Conservation (phyloP, 2,329 filamentous ascomycete species). For the Fusarium circinatum region DNA sequence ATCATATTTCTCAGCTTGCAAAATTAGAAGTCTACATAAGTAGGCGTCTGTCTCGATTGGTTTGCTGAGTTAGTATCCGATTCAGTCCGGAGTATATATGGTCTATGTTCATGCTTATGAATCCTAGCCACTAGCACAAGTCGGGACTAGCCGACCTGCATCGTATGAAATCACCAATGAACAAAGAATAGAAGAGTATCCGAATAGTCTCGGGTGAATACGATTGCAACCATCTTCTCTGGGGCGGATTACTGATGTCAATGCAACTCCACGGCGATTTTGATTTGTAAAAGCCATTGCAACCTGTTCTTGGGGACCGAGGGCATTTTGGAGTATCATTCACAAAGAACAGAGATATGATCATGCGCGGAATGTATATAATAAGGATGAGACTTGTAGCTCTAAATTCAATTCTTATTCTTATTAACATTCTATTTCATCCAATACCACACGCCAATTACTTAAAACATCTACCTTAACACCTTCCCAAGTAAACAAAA, state of each 20-base stretch:
- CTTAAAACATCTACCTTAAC: no score
- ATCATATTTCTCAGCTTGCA: background rate
- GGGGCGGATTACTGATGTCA: background rate
- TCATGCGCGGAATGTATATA: no score
- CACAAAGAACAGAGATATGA: background rate
- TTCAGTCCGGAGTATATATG: accelerated
- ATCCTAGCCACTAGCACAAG: no score
- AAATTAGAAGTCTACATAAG: accelerated
- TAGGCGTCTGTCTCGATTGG: accelerated
- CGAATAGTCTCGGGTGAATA: background rate
- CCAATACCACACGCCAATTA: no score
- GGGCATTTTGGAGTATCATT: background rate
- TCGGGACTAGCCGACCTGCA: accelerated
- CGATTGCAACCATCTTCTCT: background rate
- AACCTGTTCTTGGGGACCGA: accelerated
- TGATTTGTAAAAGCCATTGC: background rate
- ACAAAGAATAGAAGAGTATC: background rate
- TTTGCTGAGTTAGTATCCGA: background rate
- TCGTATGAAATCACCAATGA: background rate
- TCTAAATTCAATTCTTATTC: no score
- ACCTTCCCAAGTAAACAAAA: background rate
- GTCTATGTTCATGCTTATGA: background rate
- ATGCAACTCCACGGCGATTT: accelerated
- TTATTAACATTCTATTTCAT: no score
- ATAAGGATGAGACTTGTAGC: no score